Evolutionary conservation across 805 yeast genomes (phyloP).

Genomic region (Spathaspora gorwiae): DNA sequence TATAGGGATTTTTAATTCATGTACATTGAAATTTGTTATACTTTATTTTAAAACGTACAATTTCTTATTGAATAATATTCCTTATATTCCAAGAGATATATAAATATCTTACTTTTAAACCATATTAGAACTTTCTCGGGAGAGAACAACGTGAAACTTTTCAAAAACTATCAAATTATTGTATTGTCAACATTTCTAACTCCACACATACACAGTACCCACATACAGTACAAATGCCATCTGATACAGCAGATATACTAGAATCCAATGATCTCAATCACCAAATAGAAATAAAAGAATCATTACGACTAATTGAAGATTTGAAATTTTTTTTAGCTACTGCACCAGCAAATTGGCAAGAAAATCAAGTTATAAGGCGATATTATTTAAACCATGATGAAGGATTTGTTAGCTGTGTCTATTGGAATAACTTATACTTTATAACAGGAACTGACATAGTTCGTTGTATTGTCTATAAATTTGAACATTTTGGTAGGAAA

Average conservation of each 20-base stretch:
- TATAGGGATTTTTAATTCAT: no score
- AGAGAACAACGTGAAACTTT: no score
- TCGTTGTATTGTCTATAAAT: conserved; percentile 81
- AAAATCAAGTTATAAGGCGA: conserved; percentile 78
- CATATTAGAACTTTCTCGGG: no score
- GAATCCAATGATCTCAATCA: neutral
- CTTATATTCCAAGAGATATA: no score
- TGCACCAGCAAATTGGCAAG: conserved; percentile 94
- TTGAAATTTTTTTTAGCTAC: conserved; percentile 82
- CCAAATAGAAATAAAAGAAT: conserved; percentile 29
- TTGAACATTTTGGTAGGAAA: conserved; percentile 84
- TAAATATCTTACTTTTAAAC: no score
- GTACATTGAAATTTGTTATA: no score
- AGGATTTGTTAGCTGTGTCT: conserved; percentile 87
- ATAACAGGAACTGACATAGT: conserved; percentile 96
- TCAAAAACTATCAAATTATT: no score
- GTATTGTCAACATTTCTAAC: no score
- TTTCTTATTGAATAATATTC: no score
- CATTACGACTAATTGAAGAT: conserved; percentile 64
- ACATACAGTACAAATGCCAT: neutral
- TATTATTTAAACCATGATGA: conserved; percentile 84
- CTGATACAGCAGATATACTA: neutral
- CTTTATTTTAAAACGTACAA: no score
- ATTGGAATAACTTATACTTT: conserved; percentile 85
- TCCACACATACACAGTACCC: no score